A percentile compares a stretch with the other conserved stretches of the same genome.
These are phyloP conservation scores for Ilex asprella DNA, from an alignment of 257 asterid species.

Conservation along the genomic window DNA sequence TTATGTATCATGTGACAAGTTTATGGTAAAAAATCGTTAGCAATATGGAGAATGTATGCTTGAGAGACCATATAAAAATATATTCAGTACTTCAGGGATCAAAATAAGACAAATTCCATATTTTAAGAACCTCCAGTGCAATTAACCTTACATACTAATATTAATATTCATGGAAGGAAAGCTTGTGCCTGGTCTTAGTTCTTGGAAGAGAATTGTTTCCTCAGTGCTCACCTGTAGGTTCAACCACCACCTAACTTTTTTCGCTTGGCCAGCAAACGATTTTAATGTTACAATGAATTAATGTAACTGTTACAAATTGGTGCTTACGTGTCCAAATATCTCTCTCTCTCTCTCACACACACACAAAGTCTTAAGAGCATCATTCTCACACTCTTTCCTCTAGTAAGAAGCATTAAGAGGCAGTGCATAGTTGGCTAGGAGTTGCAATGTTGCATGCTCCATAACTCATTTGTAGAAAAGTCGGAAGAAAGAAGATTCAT, in stretches of 20 bases:
- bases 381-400: slow-evolving; percentile 16
- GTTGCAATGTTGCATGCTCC: neutral
- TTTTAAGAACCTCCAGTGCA: no score
- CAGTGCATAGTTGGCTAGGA: neutral
- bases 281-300: slow-evolving; percentile 34
- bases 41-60: no score
- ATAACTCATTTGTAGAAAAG: slow-evolving; percentile 1
- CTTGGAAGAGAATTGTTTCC: slow-evolving; percentile 15
- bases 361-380: neutral
- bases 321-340: slow-evolving; percentile 30
- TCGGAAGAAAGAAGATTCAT: neutral
- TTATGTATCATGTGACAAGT: no score
- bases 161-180: neutral
- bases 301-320: slow-evolving; percentile 31
- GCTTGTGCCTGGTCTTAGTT: neutral
- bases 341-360: slow-evolving; percentile 6
- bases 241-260: slow-evolving; percentile 31
- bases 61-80: no score
- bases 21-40: no score
- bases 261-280: slow-evolving; percentile 16
- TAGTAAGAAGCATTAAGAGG: slow-evolving; percentile 2
- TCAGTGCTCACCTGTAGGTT: neutral
- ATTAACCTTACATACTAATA: neutral
- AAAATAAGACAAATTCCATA: no score
- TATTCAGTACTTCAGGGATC: no score